Base-by-base conservation (phyloP, 2,329 filamentous ascomycete genomes). In the Plenodomus biglobosus region DNA sequence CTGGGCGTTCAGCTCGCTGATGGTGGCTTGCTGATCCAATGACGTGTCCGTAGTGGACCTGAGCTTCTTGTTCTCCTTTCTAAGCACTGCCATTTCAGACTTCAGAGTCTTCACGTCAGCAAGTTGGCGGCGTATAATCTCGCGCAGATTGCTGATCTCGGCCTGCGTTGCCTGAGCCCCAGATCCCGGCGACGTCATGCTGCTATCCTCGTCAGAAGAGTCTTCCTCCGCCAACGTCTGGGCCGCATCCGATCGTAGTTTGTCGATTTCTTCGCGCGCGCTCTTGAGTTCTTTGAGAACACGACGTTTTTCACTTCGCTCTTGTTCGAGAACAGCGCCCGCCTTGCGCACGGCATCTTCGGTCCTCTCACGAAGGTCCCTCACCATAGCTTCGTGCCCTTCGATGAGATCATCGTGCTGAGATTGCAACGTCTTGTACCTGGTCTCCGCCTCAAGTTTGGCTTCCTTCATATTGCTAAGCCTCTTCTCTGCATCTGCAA, bases 321-420 rank as follows among this genome's bases (percentile, higher is more conserved):
- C 67, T n/a, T 64, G 61, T 19, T 68, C 58, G 3, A 72, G 58
- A 5, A 72, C 50, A 8, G 57, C 53, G 32, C 63, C 62, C 3
- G 63, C 61, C 50, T 70, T 71, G 41, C 65, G 59, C 2, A 72
- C 60, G 3, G 64, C 68, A 38, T 72, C 68, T 46, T 71, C 68
- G 4, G 69, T 68, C 30, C 65, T 72, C 8, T 62, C 57, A 17
- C 65, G 67, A 11, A 69, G 56, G 20, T 65, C 59, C 41, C 65
- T 59, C 20, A 68, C 40, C 36, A 60, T 55, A 2, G 56, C 48
- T 40, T 66, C 59, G 21, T 68, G 60, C 1, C 63, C 56, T 49
- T 68, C 64, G 7, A 54, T 47, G 8, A 67, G 35, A 8, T 65
- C 57, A n/a, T 65, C 50, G 20, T 63, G 59, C 42, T 68, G 59